Percentiles rank a stretch among this genome's conserved stretches.
phyloP scores from a whole-genome alignment of 164 flowering plant species.

The Chimonanthus salicifolius region DNA sequence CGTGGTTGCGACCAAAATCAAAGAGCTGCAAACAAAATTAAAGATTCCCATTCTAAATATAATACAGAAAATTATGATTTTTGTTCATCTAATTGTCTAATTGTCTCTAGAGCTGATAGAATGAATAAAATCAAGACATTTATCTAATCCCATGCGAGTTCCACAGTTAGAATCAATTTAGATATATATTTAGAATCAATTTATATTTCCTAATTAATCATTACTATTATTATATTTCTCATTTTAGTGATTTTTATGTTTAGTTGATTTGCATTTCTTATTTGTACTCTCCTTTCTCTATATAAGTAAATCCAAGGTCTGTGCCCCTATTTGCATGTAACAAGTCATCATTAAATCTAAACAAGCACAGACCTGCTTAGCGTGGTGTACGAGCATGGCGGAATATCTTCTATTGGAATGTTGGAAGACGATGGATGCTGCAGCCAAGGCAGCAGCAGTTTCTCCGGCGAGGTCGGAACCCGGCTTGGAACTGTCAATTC shows the following conservation, averaged over 20 bases:
- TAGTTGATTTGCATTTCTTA: too few species aligned
- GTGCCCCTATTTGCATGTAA: too few species aligned
- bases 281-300: background rate
- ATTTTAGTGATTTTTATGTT: background rate
- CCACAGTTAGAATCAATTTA: too few species aligned
- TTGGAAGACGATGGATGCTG: slow-evolving; percentile 54
- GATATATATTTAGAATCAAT: background rate
- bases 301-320: too few species aligned
- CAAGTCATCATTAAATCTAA: background rate
- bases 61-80: background rate
- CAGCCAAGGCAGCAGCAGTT: slow-evolving; percentile 75
- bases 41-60: too few species aligned
- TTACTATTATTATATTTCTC: background rate
- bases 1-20: slow-evolving; percentile 67
- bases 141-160: background rate
- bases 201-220: background rate
- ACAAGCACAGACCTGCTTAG: slow-evolving; percentile 34
- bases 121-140: background rate
- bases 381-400: slow-evolving; percentile 33
- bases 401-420: slow-evolving; percentile 31
- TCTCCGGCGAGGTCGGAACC: slow-evolving; percentile 78
- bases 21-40: slow-evolving; percentile 23
- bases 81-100: too few species aligned
- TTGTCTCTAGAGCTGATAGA: background rate
- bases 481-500: slow-evolving; percentile 39